Conservation (phyloP, 805 yeast genomes). For the Wickerhamiella sorbophila region DNA sequence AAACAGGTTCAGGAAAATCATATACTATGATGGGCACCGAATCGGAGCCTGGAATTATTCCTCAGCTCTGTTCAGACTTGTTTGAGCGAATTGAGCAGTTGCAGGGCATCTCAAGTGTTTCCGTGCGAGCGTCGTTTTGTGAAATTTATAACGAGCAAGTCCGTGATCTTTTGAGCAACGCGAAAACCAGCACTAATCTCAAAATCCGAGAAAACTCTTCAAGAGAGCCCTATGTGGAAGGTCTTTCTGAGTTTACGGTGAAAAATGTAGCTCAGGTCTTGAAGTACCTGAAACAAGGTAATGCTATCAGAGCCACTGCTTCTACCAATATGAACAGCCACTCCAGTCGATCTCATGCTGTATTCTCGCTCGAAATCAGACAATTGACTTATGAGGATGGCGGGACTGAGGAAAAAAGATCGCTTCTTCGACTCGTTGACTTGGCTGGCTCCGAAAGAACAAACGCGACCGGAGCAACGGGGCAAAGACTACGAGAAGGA, state of each 20-base stretch:
- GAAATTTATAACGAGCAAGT: slow-evolving; percentile 73
- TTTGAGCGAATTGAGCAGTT: slow-evolving; percentile 31
- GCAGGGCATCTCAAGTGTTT: slow-evolving; percentile 27
- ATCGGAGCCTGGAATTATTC: slow-evolving; percentile 48
- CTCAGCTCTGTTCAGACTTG: slow-evolving; percentile 41
- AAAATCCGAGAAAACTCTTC: slow-evolving; percentile 52
- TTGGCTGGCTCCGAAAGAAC: slow-evolving; percentile 75
- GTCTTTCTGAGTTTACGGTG: slow-evolving; percentile 39
- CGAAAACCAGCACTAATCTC: slow-evolving; percentile 5
- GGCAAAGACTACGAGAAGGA: slow-evolving; percentile 53
- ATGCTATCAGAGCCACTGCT: slow-evolving; percentile 47
- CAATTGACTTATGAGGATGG: slow-evolving; percentile 34
- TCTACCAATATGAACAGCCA: slow-evolving; percentile 57
- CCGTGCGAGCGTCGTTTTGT: slow-evolving; percentile 44
- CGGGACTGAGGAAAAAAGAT: slow-evolving; percentile 34
- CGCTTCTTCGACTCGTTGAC: slow-evolving; percentile 58
- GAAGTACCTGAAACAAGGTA: slow-evolving; percentile 37
- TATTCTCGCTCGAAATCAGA: slow-evolving; percentile 45
- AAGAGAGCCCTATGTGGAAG: slow-evolving; percentile 62
- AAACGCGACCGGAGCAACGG: slow-evolving; percentile 43
- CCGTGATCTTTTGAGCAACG: slow-evolving; percentile 37
- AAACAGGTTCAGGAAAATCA: slow-evolving; percentile 75
- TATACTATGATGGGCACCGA: slow-evolving; percentile 61
- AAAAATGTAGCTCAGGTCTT: slow-evolving; percentile 36
- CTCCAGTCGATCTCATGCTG: slow-evolving; percentile 73